phyloP scores from a whole-genome alignment of 805 yeast genomes.

The Ogataea nonfermentans region DNA sequence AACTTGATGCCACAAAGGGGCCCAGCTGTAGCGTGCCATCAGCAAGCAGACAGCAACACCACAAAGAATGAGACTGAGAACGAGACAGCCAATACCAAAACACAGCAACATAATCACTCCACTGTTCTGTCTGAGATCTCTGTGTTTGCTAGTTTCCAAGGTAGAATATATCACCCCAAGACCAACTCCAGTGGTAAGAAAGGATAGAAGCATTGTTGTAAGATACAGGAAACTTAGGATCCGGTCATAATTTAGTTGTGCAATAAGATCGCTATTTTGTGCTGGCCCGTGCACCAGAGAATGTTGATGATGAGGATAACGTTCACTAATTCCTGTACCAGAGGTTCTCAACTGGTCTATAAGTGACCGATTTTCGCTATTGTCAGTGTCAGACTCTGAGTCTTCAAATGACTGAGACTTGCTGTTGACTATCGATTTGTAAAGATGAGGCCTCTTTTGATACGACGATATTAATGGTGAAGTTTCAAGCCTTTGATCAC shows the following conservation, averaged over 20 bases:
- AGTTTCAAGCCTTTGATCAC: constrained; percentile 2
- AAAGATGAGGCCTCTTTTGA: constrained; percentile 7
- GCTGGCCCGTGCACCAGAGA: constrained; percentile 13
- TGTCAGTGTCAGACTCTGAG: constrained; percentile 21
- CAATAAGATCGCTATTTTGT: constrained; percentile 17
- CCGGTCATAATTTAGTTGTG: constrained; percentile 38
- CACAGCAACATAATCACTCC: constrained; percentile 30
- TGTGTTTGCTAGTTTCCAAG: constrained; percentile 9
- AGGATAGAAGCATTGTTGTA: constrained; percentile 38
- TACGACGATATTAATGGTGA: constrained; percentile 2
- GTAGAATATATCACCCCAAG: constrained; percentile 40
- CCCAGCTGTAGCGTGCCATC: constrained; percentile 37
- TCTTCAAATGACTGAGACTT: constrained; percentile 1
- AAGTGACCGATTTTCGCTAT: constrained; percentile 10
- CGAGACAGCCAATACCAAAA: constrained; percentile 39
- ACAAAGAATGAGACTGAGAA: constrained; percentile 41
- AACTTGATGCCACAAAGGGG: constrained; percentile 42
- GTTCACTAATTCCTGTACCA: neutral
- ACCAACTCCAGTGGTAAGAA: constrained; percentile 43
- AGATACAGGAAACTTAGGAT: constrained; percentile 45
- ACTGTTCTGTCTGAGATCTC: constrained; percentile 9
- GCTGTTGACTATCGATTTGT: constrained; percentile 14
- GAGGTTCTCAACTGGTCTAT: neutral
- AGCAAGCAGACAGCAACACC: constrained; percentile 45
- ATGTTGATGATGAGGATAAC: constrained; percentile 8